Conservation (phyloP, 768 basidiomycete genomes). For the Ramaria sp. region DNA sequence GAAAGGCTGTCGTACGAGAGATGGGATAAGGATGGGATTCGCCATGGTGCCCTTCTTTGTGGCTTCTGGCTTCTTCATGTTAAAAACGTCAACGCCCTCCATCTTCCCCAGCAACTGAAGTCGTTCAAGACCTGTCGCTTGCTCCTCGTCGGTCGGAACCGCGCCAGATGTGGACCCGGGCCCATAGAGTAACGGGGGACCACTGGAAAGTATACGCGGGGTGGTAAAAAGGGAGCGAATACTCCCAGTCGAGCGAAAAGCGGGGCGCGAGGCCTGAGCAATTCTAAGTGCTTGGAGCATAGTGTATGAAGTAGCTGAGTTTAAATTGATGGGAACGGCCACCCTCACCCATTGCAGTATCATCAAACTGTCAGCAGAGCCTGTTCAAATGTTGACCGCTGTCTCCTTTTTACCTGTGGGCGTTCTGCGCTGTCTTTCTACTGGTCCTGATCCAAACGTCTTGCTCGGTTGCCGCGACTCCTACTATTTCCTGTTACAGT, state of each 20-base stretch:
- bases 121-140: slow-evolving; percentile 95
- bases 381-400: too few relatives aligned
- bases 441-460: too few relatives aligned
- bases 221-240: neutral
- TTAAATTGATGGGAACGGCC: neutral
- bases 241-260: neutral
- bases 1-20: slow-evolving; percentile 51
- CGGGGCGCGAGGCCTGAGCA: neutral
- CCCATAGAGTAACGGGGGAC: slow-evolving; percentile 51
- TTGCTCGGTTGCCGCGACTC: too few relatives aligned
- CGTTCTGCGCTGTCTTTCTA: too few relatives aligned
- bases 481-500: too few relatives aligned
- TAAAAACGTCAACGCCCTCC: slow-evolving; percentile 85
- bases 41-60: slow-evolving; percentile 79
- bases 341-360: too few relatives aligned
- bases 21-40: slow-evolving; percentile 80
- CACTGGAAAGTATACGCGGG: neutral
- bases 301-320: neutral
- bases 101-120: slow-evolving; percentile 84
- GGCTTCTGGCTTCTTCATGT: slow-evolving; percentile 74
- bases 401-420: too few relatives aligned
- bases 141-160: slow-evolving; percentile 76
- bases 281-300: neutral
- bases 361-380: too few relatives aligned
- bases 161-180: slow-evolving; percentile 53